Conservation (phyloP, 306 rosid species). For the Herpetospermum pedunculosum region DNA sequence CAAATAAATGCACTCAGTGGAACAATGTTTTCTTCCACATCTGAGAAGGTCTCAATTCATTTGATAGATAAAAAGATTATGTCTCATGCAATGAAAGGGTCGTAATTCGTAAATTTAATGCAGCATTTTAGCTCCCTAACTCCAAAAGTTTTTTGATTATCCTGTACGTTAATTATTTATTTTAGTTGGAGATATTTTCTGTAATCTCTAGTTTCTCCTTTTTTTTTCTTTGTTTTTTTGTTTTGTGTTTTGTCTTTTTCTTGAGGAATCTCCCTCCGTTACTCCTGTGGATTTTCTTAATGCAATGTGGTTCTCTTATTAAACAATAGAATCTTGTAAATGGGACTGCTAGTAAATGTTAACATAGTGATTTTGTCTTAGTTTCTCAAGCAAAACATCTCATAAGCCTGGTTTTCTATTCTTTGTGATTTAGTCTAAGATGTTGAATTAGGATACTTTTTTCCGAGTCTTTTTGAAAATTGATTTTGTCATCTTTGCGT, state of each 20-base stretch:
- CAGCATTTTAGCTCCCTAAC: background rate
- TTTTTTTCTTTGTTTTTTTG: background rate
- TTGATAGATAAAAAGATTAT: background rate
- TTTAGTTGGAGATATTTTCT: background rate
- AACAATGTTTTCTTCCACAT: background rate
- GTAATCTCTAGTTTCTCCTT: background rate
- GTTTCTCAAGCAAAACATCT: background rate
- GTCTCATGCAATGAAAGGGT: background rate
- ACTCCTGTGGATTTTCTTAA: background rate
- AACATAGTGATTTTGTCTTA: background rate
- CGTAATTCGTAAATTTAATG: background rate
- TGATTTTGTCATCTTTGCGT: conserved; percentile 4
- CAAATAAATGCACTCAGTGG: background rate
- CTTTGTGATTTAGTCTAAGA: background rate
- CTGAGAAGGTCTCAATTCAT: background rate
- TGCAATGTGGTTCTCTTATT: background rate
- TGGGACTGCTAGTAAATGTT: background rate
- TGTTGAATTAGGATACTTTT: background rate
- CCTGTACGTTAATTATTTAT: no score
- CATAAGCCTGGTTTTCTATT: background rate
- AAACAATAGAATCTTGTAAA: background rate
- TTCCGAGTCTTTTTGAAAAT: conserved; percentile 2
- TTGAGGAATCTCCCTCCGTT: background rate
- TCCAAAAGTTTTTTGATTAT: background rate
- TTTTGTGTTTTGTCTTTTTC: background rate